Evolutionary conservation across 768 basidiomycete species (phyloP).

Genomic region (Brasilioporus rufonigricans): DNA sequence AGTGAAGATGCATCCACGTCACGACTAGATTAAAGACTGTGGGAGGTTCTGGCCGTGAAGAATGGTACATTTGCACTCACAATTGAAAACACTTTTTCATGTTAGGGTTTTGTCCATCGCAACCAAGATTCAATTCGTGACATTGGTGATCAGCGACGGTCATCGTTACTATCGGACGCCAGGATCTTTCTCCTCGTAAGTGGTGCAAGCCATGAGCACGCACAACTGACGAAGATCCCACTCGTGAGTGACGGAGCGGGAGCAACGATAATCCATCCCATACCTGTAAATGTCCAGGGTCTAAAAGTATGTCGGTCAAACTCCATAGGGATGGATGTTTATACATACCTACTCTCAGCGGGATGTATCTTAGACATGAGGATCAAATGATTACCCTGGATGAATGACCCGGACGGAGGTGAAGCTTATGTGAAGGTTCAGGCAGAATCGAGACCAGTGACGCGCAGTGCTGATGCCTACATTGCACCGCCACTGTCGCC

Average conservation of each 20-base stretch:
- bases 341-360: no score
- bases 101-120: conserved; percentile 71
- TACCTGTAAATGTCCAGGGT: not conserved
- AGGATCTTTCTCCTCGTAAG: conserved; percentile 59
- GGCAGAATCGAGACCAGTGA: no score
- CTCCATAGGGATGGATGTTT: no score
- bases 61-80: conserved; percentile 36
- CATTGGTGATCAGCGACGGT: conserved; percentile 50
- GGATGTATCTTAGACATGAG: no score
- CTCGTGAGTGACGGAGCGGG: no score
- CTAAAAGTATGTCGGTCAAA: no score
- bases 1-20: conserved; percentile 38
- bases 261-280: no score
- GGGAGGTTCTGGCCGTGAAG: not conserved
- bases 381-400: no score
- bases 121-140: conserved; percentile 59
- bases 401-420: no score
- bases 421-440: no score
- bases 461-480: no score
- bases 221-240: conserved; percentile 33
- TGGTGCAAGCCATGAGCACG: conserved; percentile 37
- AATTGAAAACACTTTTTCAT: conserved; percentile 50
- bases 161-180: conserved; percentile 64
- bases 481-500: no score
- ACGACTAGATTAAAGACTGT: conserved; percentile 31